Evolutionary conservation across 2,329 filamentous ascomycete species (phyloP).

Genomic region (Alternaria consortialis): DNA sequence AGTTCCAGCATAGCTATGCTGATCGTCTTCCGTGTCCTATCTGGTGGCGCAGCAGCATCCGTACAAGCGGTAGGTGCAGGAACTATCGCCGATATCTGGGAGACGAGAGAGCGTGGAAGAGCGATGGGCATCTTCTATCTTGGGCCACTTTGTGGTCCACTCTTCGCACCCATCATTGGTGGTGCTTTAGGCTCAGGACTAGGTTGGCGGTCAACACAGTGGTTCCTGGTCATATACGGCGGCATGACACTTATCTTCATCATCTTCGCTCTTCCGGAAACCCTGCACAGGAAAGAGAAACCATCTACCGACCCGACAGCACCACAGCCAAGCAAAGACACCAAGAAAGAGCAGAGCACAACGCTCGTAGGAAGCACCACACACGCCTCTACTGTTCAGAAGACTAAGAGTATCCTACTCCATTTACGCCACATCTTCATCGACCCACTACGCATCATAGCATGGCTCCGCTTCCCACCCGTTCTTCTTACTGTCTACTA

Average conservation of each 20-base stretch:
- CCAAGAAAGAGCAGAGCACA: conserved; percentile 17
- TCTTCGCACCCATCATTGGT: conserved; percentile 52
- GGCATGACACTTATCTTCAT: conserved; percentile 43
- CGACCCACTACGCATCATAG: conserved; percentile 51
- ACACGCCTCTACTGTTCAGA: conserved; percentile 45
- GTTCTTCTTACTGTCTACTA: conserved; percentile 52
- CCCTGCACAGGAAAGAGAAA: conserved; percentile 28
- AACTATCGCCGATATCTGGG: conserved; percentile 52
- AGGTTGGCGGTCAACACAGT: conserved; percentile 52
- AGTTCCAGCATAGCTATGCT: conserved; percentile 50
- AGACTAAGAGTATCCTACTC: conserved; percentile 39
- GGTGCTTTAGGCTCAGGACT: conserved; percentile 44
- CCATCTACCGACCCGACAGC: conserved; percentile 6
- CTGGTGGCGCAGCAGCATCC: conserved; percentile 49
- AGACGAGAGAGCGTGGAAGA: conserved; percentile 47
- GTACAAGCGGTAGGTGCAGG: conserved; percentile 53
- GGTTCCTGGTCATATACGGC: conserved; percentile 53
- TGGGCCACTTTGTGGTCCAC: conserved; percentile 50
- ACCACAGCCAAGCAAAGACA: neutral
- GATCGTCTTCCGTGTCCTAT: conserved; percentile 46
- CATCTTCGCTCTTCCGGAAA: conserved; percentile 49
- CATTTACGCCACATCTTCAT: conserved; percentile 49
- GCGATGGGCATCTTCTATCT: conserved; percentile 54
- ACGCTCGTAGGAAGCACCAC: conserved; percentile 42
- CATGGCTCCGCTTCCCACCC: conserved; percentile 51